phyloP scores from a whole-genome alignment of 2,329 filamentous ascomycete species.

The Nemania diffusa region DNA sequence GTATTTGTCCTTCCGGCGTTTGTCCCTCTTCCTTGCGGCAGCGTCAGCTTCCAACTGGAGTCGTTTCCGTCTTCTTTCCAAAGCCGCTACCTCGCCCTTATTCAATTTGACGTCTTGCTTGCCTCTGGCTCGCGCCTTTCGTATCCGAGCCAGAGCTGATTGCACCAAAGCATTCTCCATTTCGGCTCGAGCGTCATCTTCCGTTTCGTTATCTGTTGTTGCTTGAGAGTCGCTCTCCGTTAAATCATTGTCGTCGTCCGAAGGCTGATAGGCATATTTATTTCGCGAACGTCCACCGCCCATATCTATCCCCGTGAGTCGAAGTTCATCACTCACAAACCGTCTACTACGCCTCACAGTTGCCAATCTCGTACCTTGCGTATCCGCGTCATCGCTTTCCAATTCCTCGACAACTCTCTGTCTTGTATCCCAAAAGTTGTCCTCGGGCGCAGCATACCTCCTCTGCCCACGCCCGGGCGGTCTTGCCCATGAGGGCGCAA shows the following conservation, averaged over 20 bases:
- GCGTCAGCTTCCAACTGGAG: slow-evolving; percentile 62
- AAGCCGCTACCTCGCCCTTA: slow-evolving; percentile 80
- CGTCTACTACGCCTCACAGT: slow-evolving; percentile 57
- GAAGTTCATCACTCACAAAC: slow-evolving; percentile 69
- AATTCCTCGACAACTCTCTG: slow-evolving; percentile 73
- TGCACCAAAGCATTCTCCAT: slow-evolving; percentile 81
- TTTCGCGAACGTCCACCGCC: slow-evolving; percentile 56
- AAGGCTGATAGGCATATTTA: slow-evolving; percentile 51
- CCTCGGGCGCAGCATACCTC: slow-evolving; percentile 67
- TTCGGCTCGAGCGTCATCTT: slow-evolving; percentile 66
- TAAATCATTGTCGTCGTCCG: slow-evolving; percentile 60
- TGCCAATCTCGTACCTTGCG: slow-evolving; percentile 64
- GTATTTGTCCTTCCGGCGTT: slow-evolving; percentile 54
- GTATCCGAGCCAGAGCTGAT: slow-evolving; percentile 81
- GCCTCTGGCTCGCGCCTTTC: slow-evolving; percentile 78
- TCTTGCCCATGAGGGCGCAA: slow-evolving; percentile 98
- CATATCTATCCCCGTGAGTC: slow-evolving; percentile 70
- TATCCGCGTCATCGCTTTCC: slow-evolving; percentile 68
- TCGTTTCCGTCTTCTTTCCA: slow-evolving; percentile 75
- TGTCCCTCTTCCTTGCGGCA: slow-evolving; percentile 54
- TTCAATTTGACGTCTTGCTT: slow-evolving; percentile 83
- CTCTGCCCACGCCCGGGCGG: slow-evolving; percentile 88
- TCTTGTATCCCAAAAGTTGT: slow-evolving; percentile 53
- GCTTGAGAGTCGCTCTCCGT: slow-evolving; percentile 62
- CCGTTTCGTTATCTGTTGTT: slow-evolving; percentile 59